Percentiles rank a stretch among this genome's conserved stretches.
phyloP scores from a whole-genome alignment of 768 basidiomycete species.

The Gymnopilus dilepis region DNA sequence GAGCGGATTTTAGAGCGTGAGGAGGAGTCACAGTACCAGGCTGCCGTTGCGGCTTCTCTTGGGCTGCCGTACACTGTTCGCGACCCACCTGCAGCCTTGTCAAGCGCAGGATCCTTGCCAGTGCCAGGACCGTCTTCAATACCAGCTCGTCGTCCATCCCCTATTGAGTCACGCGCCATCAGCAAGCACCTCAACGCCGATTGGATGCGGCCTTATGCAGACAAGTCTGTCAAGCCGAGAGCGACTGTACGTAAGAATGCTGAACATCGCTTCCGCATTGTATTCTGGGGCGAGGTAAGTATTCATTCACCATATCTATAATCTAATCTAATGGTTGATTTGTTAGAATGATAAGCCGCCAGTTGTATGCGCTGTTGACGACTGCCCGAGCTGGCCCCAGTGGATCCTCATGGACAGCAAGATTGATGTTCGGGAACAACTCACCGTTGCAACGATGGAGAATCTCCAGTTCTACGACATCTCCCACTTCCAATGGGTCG shows the following conservation, averaged over 20 bases:
- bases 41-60: background rate
- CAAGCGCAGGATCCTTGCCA: background rate
- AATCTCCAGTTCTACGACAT: conserved; percentile 15
- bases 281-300: conserved; percentile 1
- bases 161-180: background rate
- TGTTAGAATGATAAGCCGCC: background rate
- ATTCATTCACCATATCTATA: background rate
- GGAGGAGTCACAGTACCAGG: background rate
- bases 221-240: background rate
- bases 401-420: background rate
- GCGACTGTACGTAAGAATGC: background rate
- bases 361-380: background rate
- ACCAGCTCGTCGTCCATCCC: background rate
- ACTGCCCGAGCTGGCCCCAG: background rate
- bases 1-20: background rate
- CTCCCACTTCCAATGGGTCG: conserved; percentile 10
- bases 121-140: background rate
- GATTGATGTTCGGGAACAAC: background rate
- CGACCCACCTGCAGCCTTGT: background rate
- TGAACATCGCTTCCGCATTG: background rate
- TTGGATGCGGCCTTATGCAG: background rate
- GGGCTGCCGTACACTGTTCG: background rate
- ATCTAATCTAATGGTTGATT: background rate
- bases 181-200: background rate
- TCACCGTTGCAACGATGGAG: background rate